phyloP scores from a whole-genome alignment of 2,329 filamentous ascomycete genomes.

The Zalaria obscura region DNA sequence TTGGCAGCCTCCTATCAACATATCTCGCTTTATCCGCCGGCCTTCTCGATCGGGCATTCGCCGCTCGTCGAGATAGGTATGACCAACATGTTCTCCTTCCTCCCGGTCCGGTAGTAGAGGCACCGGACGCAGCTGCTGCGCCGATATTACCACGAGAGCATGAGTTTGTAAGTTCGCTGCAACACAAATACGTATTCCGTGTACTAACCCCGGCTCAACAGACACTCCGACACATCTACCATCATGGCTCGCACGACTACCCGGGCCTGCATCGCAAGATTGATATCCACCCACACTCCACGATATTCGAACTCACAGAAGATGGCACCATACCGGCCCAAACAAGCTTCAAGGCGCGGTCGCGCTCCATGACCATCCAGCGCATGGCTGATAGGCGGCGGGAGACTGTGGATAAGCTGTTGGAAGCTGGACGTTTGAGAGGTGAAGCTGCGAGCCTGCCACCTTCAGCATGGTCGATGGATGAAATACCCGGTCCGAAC shows the following conservation, averaged over 20 bases:
- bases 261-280: slow-evolving; percentile 63
- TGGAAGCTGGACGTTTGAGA: slow-evolving; percentile 55
- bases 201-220: slow-evolving; percentile 11
- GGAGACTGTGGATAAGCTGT: slow-evolving; percentile 62
- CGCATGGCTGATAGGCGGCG: slow-evolving; percentile 66
- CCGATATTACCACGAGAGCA: slow-evolving; percentile 1
- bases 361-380: slow-evolving; percentile 56
- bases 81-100: slow-evolving; percentile 7
- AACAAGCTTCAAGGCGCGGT: slow-evolving; percentile 41
- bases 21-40: slow-evolving; percentile 4
- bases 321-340: background rate
- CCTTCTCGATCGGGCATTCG: slow-evolving; percentile 1
- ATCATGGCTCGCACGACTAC: slow-evolving; percentile 72
- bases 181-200: background rate
- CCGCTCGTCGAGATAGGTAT: background rate
- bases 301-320: background rate
- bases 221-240: slow-evolving; percentile 76
- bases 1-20: background rate
- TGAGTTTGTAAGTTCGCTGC: slow-evolving; percentile 13
- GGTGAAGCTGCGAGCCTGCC: slow-evolving; percentile 56
- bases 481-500: slow-evolving; percentile 66
- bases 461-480: slow-evolving; percentile 67
- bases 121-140: background rate
- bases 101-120: slow-evolving; percentile 1
- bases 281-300: slow-evolving; percentile 38